A percentile compares a stretch with the other conserved stretches of the same genome.
These are phyloP conservation scores for Mrakia blollopis DNA, from an alignment of 768 basidiomycete species.

Conservation along the genomic window DNA sequence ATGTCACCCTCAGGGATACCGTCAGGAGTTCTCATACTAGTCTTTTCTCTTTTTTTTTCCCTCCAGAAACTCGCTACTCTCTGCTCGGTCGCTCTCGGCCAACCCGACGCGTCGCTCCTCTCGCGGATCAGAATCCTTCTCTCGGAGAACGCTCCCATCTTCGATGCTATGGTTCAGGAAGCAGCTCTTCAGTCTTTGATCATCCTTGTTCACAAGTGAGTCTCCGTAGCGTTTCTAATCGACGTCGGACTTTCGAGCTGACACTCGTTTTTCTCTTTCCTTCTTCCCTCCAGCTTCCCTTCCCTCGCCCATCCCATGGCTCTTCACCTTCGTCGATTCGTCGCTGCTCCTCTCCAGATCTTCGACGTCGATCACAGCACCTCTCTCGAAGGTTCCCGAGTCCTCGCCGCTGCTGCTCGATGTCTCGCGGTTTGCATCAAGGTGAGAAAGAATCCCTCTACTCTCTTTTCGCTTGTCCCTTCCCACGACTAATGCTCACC, in stretches of 20 bases:
- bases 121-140: slow-evolving; percentile 66
- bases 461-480: background rate
- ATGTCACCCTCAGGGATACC: background rate
- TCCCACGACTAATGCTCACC: background rate
- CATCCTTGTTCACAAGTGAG: slow-evolving; percentile 74
- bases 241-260: background rate
- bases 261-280: background rate
- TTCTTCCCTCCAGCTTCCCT: slow-evolving; percentile 58
- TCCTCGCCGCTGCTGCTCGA: slow-evolving; percentile 78
- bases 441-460: slow-evolving; percentile 47
- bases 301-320: slow-evolving; percentile 70
- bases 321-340: slow-evolving; percentile 73
- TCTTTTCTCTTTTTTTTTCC: too few species aligned
- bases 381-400: slow-evolving; percentile 67
- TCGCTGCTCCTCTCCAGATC: slow-evolving; percentile 78
- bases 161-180: slow-evolving; percentile 79
- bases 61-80: slow-evolving; percentile 78
- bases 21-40: background rate
- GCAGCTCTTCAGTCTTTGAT: slow-evolving; percentile 81
- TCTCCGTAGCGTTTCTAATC: too few species aligned
- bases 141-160: slow-evolving; percentile 72
- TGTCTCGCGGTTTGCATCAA: slow-evolving; percentile 85
- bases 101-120: slow-evolving; percentile 65
- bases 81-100: slow-evolving; percentile 65
- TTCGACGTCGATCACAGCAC: slow-evolving; percentile 73